Evolutionary conservation across 1,284 basidiomycete genomes (phyloP), one percentile per base, ranked within the genome.

Genomic region (Coniophora puteana): DNA sequence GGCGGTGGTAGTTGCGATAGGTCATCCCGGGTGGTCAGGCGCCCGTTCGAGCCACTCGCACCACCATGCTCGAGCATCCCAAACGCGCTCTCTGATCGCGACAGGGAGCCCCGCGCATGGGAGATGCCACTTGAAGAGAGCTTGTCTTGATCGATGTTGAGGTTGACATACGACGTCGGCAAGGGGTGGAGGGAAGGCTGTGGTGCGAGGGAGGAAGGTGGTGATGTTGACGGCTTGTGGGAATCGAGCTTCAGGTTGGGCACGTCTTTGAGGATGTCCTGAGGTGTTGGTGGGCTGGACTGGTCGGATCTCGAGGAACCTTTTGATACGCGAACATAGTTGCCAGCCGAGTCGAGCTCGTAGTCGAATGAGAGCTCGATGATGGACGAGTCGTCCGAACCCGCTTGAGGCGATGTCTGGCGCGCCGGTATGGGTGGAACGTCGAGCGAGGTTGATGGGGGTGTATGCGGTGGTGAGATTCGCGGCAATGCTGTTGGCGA

Each of bases 291-390:
- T 2, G 70, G 67, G 4, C 48, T 63, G 1, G 65, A 64, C 20
- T 62, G 54, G 35, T 55, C 59, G 28, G 59, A 55, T 10, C 55
- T 53, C 33, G 59, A 51, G 22, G 61, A 64, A 22, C 64, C 62
- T 48, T 72, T 73, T 27, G 74, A 71, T 26, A 69, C 51, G 29
- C 83, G 78, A 28, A 81, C 67, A 45, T 71, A 71, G 50, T 83
- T 74, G 4, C 82, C 83, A 4, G 75, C 64, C 5, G 68, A 67
- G 57, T 83, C 78, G 36, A 68, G 65, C 45, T 78, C 71, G 48
- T 83, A 87, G 51, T 80, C 77, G 56, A 87, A 85, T 3, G 82
- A 85, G 45, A 85, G 72, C 48, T 85, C 82, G 30, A 78, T 75
- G 49, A 80, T 73, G 14, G 74, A 77, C 1, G 75, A 78, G 45